phyloP scores from a whole-genome alignment of 139 green algal species.

The Protoeuglena noctilucae region DNA sequence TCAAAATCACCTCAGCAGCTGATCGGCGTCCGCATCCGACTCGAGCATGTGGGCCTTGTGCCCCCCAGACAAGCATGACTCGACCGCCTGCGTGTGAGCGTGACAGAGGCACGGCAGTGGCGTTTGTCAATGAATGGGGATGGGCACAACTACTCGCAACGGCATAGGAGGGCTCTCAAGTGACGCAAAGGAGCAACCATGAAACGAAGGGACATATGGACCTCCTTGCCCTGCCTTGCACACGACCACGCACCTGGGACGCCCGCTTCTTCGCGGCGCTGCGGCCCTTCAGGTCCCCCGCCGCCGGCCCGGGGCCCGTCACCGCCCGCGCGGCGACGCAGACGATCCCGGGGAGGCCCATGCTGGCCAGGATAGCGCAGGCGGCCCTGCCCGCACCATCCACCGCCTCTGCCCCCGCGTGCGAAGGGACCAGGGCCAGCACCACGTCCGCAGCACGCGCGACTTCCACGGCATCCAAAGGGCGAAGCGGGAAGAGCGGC shows the following conservation, averaged over 20 bases:
- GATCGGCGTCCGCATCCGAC: too few species aligned
- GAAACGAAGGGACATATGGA: conserved; percentile 1
- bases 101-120: background rate
- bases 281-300: conserved; percentile 39
- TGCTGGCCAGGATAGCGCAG: conserved; percentile 44
- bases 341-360: conserved; percentile 50
- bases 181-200: too few species aligned
- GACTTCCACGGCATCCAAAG: conserved; percentile 43
- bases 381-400: conserved; percentile 14
- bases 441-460: conserved; percentile 30
- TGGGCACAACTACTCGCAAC: too few species aligned
- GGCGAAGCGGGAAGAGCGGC: conserved; percentile 23
- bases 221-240: background rate
- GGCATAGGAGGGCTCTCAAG: too few species aligned
- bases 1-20: too few species aligned
- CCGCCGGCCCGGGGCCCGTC: background rate
- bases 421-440: conserved; percentile 40
- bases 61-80: background rate
- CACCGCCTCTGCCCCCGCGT: conserved; percentile 10
- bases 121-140: too few species aligned
- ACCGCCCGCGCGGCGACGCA: conserved; percentile 9
- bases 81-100: background rate
- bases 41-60: too few species aligned
- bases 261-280: conserved; percentile 57
- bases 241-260: conserved; percentile 17